Evolutionary conservation across 2,329 filamentous ascomycete species (phyloP), one percentile per base, ranked within the genome.

Genomic region (Herpotrichia juniperi): DNA sequence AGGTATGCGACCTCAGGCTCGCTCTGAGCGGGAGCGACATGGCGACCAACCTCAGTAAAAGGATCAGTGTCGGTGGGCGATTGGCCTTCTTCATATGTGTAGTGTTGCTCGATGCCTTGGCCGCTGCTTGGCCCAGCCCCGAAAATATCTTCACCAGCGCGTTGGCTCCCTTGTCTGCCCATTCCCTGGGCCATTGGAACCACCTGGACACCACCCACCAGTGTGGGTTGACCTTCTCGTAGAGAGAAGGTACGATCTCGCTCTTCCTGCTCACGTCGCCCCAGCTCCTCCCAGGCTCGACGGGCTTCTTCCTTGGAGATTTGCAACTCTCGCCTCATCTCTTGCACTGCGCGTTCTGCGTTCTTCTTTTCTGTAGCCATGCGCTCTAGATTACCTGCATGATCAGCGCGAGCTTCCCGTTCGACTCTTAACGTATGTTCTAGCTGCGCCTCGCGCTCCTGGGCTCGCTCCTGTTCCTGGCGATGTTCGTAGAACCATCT

Each of bases 401-500:
- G 85, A 46, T 91, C 87, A 9, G 84, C 81, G 53, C 88, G 84
- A 39, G 83, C 85, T 55, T 85, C 83, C 47, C 90, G 83, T 74
- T 97, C 93, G 32, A 86, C 82, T 39, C 88, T 83, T n/a, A 97
- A 77, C 34, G 87, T 83, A 28, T 82, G 80, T 66, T 96, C 88
- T n/a, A 96, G 77, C 68, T 93, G 85, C 2, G 86, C 92, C 50
- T 91, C 90, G 31, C 89, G 81, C 74, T 97, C 94, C 60, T 90
- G 88, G 44, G 87, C 83, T 24, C 89, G 87, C 76, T 97, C 94
- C 59, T 96, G 86, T 61, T 97, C 93, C 26, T 88, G 84, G 46
- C 93, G 84, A 7, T 93, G 96, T 72, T 99, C 94, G 63, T 96
- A 96, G 76, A 97, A 97, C 94, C 94, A 99, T 45, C 94, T 85